A percentile compares a stretch with the other conserved stretches of the same genome.
Evolutionary conservation across 495 filamentous ascomycete genomes (phyloP).

Genomic region (Thermothielavioides terrestris): DNA sequence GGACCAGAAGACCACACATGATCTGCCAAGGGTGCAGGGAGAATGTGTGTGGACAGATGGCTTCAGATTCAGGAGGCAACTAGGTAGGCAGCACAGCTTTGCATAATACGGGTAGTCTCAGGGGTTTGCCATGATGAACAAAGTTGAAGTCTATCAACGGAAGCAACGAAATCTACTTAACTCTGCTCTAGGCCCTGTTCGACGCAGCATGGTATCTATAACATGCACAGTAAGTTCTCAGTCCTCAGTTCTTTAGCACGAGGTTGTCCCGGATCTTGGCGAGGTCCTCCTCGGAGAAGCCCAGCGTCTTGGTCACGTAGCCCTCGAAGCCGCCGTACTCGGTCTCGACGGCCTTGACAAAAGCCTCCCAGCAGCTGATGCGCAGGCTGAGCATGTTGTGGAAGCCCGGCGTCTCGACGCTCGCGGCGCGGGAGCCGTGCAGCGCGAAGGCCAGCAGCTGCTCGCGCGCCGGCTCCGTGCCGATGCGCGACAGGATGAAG

Average conservation of each 20-base stretch:
- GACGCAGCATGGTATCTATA: too few species aligned
- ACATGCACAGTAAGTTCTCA: too few species aligned
- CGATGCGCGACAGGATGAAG: constrained; percentile 42
- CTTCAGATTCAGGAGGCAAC: too few species aligned
- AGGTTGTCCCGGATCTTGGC: constrained; percentile 36
- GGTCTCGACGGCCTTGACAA: constrained; percentile 27
- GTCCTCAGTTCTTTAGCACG: neutral
- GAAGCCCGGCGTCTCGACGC: constrained; percentile 31
- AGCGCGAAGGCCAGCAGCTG: constrained; percentile 33
- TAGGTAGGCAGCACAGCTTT: too few species aligned
- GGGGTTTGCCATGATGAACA: too few species aligned
- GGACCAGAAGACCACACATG: too few species aligned
- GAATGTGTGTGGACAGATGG: too few species aligned
- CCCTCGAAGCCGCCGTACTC: constrained; percentile 37
- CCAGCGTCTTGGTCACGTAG: constrained; percentile 32
- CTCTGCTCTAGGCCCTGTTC: too few species aligned
- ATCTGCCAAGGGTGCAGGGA: too few species aligned
- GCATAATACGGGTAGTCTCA: too few species aligned
- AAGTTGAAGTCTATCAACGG: too few species aligned
- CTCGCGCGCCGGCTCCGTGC: constrained; percentile 37
- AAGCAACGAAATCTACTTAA: too few species aligned
- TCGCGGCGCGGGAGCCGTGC: constrained; percentile 22
- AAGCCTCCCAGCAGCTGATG: constrained; percentile 32
- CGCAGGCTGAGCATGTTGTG: constrained; percentile 32
- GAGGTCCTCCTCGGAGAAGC: constrained; percentile 34